phyloP scores from a whole-genome alignment of 495 filamentous ascomycete species.

The Polyplosphaeria fusca region DNA sequence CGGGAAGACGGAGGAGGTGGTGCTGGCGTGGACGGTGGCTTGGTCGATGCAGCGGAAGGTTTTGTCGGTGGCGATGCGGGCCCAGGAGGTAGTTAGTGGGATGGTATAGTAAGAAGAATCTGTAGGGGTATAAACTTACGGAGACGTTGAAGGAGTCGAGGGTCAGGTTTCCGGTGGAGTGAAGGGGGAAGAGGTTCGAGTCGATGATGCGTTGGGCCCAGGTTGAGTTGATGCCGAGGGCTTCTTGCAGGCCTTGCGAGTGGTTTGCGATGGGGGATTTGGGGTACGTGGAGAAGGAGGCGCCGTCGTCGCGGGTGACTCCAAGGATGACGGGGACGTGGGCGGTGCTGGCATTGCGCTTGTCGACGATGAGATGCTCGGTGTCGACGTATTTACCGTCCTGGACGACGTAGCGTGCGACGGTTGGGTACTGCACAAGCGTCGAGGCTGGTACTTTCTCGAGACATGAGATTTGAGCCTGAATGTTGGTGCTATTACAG shows the following conservation, averaged over 20 bases:
- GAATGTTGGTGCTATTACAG: constrained; percentile 40
- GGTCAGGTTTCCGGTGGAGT: constrained; percentile 44
- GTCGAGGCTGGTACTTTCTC: constrained; percentile 37
- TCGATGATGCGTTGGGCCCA: constrained; percentile 44
- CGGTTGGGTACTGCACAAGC: constrained; percentile 37
- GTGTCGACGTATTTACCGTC: constrained; percentile 47
- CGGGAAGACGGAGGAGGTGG: constrained; percentile 38
- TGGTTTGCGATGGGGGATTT: constrained; percentile 36
- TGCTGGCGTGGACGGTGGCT: constrained; percentile 45
- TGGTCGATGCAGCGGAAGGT: constrained; percentile 49
- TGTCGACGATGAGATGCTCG: constrained; percentile 40
- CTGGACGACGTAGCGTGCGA: constrained; percentile 47
- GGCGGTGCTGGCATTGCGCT: constrained; percentile 37
- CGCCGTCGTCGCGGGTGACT: constrained; percentile 44
- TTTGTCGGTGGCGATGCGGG: constrained; percentile 47
- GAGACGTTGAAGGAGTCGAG: constrained; percentile 48
- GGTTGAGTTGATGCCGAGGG: constrained; percentile 39
- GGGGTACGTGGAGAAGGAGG: constrained; percentile 44
- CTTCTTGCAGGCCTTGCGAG: constrained; percentile 38
- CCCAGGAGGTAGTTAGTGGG: no score
- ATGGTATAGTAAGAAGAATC: no score
- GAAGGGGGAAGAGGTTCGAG: constrained; percentile 44
- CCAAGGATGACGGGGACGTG: constrained; percentile 47
- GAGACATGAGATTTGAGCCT: constrained; percentile 44
- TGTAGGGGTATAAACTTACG: no score